Evolutionary conservation across 2,329 filamentous ascomycete species (phyloP).

Genomic region (Tothia fuscella): DNA sequence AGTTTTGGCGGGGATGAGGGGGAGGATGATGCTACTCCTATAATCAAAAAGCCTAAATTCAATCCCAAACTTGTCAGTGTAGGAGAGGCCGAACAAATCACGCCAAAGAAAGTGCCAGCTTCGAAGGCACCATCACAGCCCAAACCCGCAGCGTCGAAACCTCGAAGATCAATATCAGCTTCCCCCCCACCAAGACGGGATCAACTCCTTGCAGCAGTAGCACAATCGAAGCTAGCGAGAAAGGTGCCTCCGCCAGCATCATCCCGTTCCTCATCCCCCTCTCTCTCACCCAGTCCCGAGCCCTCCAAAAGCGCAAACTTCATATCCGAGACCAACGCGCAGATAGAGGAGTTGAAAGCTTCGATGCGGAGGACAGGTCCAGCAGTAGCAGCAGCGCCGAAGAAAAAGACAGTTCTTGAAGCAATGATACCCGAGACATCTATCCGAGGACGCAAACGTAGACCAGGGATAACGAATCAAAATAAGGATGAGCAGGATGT

Average conservation of each 20-base stretch:
- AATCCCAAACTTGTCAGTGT: slow-evolving; percentile 58
- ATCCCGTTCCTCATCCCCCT: slow-evolving; percentile 16
- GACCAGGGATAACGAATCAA: slow-evolving; percentile 41
- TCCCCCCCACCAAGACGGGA: slow-evolving; percentile 17
- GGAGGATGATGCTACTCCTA: slow-evolving; percentile 42
- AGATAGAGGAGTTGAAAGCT: slow-evolving; percentile 69
- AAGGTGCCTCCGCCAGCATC: slow-evolving; percentile 17
- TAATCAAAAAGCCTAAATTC: slow-evolving; percentile 66
- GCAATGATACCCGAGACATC: slow-evolving; percentile 63
- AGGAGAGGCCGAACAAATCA: slow-evolving; percentile 20
- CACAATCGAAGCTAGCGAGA: slow-evolving; percentile 9
- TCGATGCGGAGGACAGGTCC: slow-evolving; percentile 58
- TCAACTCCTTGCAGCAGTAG: slow-evolving; percentile 15
- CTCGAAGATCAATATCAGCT: slow-evolving; percentile 17
- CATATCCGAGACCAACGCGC: slow-evolving; percentile 51
- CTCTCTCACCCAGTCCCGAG: not conserved
- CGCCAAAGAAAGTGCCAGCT: not conserved
- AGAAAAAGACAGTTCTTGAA: slow-evolving; percentile 56
- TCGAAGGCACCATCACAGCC: slow-evolving; percentile 20
- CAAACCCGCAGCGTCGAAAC: too few relatives aligned
- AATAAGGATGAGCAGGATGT: slow-evolving; percentile 45
- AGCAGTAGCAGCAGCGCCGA: slow-evolving; percentile 28
- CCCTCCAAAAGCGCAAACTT: not conserved
- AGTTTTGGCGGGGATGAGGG: slow-evolving; percentile 62
- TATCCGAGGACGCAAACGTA: slow-evolving; percentile 57